These are phyloP conservation scores for Hypsizygus ulmarius DNA, from an alignment of 1,284 basidiomycete species.

Conservation along the genomic window DNA sequence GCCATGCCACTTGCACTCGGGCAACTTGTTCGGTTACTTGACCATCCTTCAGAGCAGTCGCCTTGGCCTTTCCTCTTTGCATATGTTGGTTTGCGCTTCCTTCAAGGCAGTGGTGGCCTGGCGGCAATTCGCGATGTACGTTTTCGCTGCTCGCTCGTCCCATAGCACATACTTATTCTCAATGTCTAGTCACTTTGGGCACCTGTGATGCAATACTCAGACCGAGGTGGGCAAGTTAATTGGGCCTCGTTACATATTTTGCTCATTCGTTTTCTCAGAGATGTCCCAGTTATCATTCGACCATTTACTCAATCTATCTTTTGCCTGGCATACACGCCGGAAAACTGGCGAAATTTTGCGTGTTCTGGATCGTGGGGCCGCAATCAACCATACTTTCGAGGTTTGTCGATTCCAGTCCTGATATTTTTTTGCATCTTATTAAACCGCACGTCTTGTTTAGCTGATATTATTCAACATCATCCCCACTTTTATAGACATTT, in stretches of 20 bases:
- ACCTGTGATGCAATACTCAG: constrained; percentile 86
- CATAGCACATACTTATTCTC: constrained; percentile 13
- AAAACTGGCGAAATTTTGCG: constrained; percentile 81
- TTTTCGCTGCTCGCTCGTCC: constrained; percentile 6
- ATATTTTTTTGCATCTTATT: not conserved
- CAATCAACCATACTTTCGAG: constrained; percentile 81
- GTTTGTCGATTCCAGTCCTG: constrained; percentile 38
- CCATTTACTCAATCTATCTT: constrained; percentile 77
- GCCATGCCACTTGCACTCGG: constrained; percentile 74
- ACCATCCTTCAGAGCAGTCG: constrained; percentile 43
- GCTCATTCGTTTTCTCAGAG: constrained; percentile 38
- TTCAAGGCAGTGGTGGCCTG: constrained; percentile 72
- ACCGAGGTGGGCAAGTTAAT: constrained; percentile 44
- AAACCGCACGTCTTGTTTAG: constrained; percentile 35
- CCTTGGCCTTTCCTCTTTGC: constrained; percentile 63
- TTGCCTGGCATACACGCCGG: constrained; percentile 83
- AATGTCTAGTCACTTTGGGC: constrained; percentile 62
- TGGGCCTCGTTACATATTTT: not conserved
- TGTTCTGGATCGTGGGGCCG: constrained; percentile 86
- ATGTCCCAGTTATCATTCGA: constrained; percentile 81
- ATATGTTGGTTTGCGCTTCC: constrained; percentile 63
- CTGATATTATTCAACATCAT: constrained; percentile 76
- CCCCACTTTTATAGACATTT: constrained; percentile 79
- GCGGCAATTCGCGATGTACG: constrained; percentile 63
- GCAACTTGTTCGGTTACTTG: constrained; percentile 59